Base-by-base conservation (phyloP, 2,329 filamentous ascomycete species). In the Cercospora beticola region DNA sequence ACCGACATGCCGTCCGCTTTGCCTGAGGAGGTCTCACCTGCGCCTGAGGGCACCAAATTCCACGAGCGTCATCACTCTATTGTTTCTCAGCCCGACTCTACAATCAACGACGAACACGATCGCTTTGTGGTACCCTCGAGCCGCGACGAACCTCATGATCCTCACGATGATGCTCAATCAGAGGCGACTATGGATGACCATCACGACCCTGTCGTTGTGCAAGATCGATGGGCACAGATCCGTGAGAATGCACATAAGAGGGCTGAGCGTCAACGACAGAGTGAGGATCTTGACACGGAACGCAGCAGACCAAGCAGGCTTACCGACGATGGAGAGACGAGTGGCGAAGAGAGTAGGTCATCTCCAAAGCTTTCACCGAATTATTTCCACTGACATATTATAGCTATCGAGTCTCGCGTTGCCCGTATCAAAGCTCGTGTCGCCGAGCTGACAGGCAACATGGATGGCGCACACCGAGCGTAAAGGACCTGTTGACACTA, bases 361-460 rank as follows among this genome's bases (percentile, higher is more conserved):
- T 16, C 10, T 23, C 14, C 52, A 10, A 10, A 30, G 14, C 16
- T 46, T 40, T 23, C 52, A 8, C 26, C 14, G 28, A 28, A 12
- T 1, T 6, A 52, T 10, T 49, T 16, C 21, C 72, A 56, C 72
- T 70, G 69, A 69, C 57, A 71, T 49, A 60, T 58, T 64, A n/a
- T 74, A 96, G 93, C 94, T 40, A 98, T 98, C 76, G 95, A 99
- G 81, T 94, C 93, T 60, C 92, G 95, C 73, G 95, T 98, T 68
- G 95, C 95, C 60, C 92, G 95, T 71, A 99, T 99, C 86, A 98
- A 97, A 83, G 95, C 95, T 69, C 90, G 95, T 70, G 95, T 99
- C 68, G 95, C 95, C 63, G 93, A 97, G 80, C 83, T 99, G 75
- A 99, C 95, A 1, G 78, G 78, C 64, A 74, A 74, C 65, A 77